phyloP scores from a whole-genome alignment of 2,329 filamentous ascomycete species.

The Neofusicoccum parvum region DNA sequence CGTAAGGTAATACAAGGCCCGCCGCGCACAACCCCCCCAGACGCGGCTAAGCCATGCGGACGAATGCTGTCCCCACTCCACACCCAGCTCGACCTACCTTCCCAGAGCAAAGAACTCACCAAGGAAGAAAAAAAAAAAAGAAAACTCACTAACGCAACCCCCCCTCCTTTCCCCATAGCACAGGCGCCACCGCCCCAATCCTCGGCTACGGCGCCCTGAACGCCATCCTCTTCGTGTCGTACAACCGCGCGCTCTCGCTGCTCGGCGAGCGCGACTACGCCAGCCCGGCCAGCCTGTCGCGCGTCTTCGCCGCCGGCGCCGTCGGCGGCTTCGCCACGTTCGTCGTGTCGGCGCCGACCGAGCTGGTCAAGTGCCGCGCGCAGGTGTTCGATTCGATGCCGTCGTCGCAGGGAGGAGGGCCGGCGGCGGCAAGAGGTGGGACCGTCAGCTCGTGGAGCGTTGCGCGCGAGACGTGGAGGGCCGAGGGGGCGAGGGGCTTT shows the following conservation, averaged over 20 bases:
- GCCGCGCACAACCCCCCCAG: no score
- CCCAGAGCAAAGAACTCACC: background rate
- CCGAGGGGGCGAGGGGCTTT: slow-evolving; percentile 67
- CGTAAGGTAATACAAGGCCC: no score
- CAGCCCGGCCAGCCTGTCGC: slow-evolving; percentile 52
- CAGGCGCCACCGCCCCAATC: slow-evolving; percentile 80
- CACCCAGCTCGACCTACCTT: no score
- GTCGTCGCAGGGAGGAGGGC: background rate
- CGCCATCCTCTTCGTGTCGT: slow-evolving; percentile 84
- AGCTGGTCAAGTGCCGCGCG: slow-evolving; percentile 86
- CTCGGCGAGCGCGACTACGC: slow-evolving; percentile 48
- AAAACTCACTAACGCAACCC: no score
- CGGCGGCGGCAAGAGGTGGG: slow-evolving; percentile 35
- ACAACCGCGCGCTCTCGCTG: slow-evolving; percentile 76
- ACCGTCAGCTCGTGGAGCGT: slow-evolving; percentile 61
- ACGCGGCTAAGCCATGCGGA: no score
- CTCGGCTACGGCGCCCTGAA: slow-evolving; percentile 90
- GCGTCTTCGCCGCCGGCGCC: slow-evolving; percentile 78
- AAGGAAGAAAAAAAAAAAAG: background rate
- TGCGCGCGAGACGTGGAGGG: slow-evolving; percentile 61
- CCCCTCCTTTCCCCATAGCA: slow-evolving; percentile 1
- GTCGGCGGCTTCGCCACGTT: slow-evolving; percentile 83
- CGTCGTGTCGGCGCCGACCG: slow-evolving; percentile 83
- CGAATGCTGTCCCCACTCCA: no score
- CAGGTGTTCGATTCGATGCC: slow-evolving; percentile 57